Percentiles rank a stretch among this genome's conserved stretches.
These are phyloP conservation scores for Paramecium biaurelia DNA, from an alignment of 73 alveolate species.

Conservation along the genomic window DNA sequence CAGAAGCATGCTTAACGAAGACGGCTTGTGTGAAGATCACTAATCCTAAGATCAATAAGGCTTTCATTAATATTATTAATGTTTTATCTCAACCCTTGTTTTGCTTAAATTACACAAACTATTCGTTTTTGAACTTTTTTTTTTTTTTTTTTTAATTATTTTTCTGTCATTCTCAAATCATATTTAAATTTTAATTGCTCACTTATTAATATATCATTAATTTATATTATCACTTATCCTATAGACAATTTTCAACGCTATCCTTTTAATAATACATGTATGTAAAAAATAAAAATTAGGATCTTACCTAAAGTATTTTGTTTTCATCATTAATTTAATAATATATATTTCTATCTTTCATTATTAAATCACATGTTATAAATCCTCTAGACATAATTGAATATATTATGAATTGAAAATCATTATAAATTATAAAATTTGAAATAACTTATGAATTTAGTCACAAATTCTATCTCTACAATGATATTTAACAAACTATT, in stretches of 20 bases:
- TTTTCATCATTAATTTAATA: too few species aligned
- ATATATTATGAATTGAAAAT: too few species aligned
- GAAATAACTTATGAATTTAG: too few species aligned
- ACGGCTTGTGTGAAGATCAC: conserved; percentile 44
- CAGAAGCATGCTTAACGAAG: conserved; percentile 52
- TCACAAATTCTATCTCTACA: too few species aligned
- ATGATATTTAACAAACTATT: too few species aligned
- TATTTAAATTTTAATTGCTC: not conserved
- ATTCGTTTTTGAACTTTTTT: not conserved
- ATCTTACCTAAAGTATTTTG: not conserved
- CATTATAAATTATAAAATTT: too few species aligned
- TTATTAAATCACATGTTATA: too few species aligned
- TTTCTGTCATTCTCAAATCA: not conserved
- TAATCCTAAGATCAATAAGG: conserved; percentile 43
- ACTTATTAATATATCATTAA: not conserved
- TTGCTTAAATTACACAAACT: not conserved
- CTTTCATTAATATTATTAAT: conserved; percentile 34
- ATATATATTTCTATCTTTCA: too few species aligned
- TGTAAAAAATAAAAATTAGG: not conserved
- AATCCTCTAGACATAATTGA: too few species aligned
- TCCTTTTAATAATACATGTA: not conserved
- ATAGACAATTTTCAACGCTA: not conserved
- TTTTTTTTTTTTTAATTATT: not conserved
- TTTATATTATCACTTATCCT: not conserved
- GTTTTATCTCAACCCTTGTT: not conserved